Evolutionary conservation across 2,329 filamentous ascomycete genomes (phyloP), one percentile per base, ranked within the genome.

Genomic region (Diaporthe aspalathi): DNA sequence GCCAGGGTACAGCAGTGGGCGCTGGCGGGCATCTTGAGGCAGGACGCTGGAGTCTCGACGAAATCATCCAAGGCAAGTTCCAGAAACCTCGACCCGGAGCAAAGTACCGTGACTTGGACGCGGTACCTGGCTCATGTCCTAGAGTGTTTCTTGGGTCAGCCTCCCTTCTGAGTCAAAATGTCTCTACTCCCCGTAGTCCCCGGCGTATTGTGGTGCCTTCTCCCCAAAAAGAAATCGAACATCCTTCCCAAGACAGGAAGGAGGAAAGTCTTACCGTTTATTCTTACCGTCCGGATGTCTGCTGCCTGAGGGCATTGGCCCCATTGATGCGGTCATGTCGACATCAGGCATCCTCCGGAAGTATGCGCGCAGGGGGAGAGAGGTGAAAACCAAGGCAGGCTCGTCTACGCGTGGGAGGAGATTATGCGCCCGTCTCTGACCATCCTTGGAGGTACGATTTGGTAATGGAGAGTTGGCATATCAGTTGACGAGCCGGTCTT

Each of bases 91-190:
- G 32, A 56, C 50, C 20, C 11, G 1, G 40, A 32, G 38, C 57
- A 47, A 63, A 49, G 57, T 63, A 63, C 57, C 49, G 35, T 52
- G 49, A 43, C 49, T 57, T 47, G 27, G 29, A 45, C 6, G 29
- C 24, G 40, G 65, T 68, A 68, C 65, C 52, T 56, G 52, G 40
- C 8, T 52, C 56, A 5, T 49, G 3, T 50, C 35, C 22, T 27
- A 5, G 3, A 9, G 27, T 20, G 47, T 12, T n/a, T 11, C 14
- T 35, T 24, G 38, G 43, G 38, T 56, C 66, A 52, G 35, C 49
- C 65, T 54, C 24, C 49, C 38, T 67, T 56, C 65, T 57, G 66
- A 68, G 52, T 68, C 66, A 54, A 67, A 5, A 32, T 68, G 66
- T 68, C 40, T 56, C 52, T 68, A 40, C 27, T n/a, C n/a, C n/a